phyloP scores from a whole-genome alignment of 352 stramenopile genomes.

The Plasmopara muralis region DNA sequence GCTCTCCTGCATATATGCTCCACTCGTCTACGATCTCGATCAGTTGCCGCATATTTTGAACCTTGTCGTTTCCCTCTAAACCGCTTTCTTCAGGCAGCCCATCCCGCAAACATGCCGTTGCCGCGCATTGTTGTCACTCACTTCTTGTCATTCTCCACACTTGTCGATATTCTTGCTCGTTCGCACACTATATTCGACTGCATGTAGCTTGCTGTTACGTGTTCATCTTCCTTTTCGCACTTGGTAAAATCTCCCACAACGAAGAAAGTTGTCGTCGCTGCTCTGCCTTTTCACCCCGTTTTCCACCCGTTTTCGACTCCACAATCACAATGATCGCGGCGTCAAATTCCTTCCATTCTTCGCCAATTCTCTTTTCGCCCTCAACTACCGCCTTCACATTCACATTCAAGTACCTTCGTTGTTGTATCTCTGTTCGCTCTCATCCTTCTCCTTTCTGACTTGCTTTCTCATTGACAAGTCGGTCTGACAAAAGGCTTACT shows the following conservation, averaged over 20 bases:
- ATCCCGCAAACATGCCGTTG: background rate
- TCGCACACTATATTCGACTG: background rate
- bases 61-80: background rate
- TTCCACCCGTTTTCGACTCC: background rate
- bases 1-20: background rate
- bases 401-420: conserved; percentile 11
- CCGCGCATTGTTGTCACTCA: background rate
- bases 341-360: background rate
- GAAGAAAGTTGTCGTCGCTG: background rate
- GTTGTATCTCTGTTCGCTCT: background rate
- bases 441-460: conserved; percentile 2
- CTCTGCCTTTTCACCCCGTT: background rate
- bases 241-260: background rate
- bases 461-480: conserved; percentile 6
- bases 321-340: background rate
- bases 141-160: background rate
- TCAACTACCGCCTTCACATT: conserved; percentile 20
- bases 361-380: background rate
- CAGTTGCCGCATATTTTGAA: background rate
- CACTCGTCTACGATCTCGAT: background rate
- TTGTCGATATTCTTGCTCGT: background rate
- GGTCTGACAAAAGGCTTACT: conserved; percentile 34
- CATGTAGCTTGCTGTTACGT: background rate
- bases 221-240: no score
- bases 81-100: background rate